Evolutionary conservation across 2,329 filamentous ascomycete genomes (phyloP).

Genomic region (Beauveria brongniartii): DNA sequence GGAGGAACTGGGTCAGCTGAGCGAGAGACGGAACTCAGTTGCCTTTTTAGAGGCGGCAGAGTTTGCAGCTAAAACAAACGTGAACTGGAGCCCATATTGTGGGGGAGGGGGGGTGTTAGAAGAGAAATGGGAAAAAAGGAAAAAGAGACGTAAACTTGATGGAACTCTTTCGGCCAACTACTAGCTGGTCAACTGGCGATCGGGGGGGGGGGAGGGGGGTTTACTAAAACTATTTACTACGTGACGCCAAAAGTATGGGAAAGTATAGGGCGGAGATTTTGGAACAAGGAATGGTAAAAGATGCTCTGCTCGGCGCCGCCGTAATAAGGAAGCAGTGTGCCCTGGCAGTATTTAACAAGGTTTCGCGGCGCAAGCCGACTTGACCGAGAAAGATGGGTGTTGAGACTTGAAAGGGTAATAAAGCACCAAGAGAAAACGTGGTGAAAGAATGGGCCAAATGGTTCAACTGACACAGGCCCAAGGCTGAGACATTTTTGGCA

Average conservation of each 20-base stretch:
- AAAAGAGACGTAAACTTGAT: background rate
- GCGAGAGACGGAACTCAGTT: background rate
- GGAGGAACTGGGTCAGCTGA: constrained; percentile 1
- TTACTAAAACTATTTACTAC: too few relatives aligned
- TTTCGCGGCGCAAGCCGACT: background rate
- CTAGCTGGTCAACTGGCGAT: background rate
- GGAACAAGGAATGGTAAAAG: background rate
- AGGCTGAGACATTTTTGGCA: too few relatives aligned
- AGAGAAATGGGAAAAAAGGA: background rate
- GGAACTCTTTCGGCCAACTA: background rate
- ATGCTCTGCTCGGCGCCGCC: too few relatives aligned
- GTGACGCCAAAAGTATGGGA: too few relatives aligned
- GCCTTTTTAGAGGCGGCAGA: constrained; percentile 14
- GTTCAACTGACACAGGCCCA: too few relatives aligned
- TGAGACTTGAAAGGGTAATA: too few relatives aligned
- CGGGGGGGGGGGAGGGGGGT: background rate
- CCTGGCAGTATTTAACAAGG: background rate
- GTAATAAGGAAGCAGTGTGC: too few relatives aligned
- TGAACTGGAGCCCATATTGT: background rate
- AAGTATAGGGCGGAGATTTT: background rate
- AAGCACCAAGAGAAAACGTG: too few relatives aligned
- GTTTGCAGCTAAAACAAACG: constrained; percentile 12
- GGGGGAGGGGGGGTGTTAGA: constrained; percentile 2
- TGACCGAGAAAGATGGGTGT: background rate
- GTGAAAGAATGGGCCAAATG: too few relatives aligned